phyloP scores from a whole-genome alignment of 2,329 filamentous ascomycete species.

The Dryadomyces sulphureus region DNA sequence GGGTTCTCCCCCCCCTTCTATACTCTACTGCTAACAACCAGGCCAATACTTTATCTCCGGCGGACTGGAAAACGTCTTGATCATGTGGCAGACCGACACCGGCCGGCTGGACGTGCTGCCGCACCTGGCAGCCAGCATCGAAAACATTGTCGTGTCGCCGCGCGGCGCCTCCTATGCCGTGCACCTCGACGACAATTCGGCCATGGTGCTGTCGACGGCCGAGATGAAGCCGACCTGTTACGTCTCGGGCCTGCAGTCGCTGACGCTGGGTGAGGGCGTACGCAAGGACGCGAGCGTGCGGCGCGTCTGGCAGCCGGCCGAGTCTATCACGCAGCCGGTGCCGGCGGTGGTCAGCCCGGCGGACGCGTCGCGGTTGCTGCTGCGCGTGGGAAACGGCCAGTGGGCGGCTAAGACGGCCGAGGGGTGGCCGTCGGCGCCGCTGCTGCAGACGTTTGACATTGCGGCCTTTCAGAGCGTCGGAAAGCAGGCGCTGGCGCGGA shows the following conservation, averaged over 20 bases:
- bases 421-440: slow-evolving; percentile 32
- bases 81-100: slow-evolving; percentile 88
- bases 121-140: slow-evolving; percentile 75
- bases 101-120: slow-evolving; percentile 70
- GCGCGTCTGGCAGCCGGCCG: slow-evolving; percentile 31
- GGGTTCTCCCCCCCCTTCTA: slow-evolving; percentile 15
- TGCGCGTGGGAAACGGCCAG: slow-evolving; percentile 51
- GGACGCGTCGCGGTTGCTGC: slow-evolving; percentile 46
- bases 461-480: slow-evolving; percentile 60
- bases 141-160: slow-evolving; percentile 70
- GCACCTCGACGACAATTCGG: slow-evolving; percentile 80
- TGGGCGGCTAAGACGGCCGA: slow-evolving; percentile 37
- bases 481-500: slow-evolving; percentile 80
- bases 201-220: slow-evolving; percentile 78
- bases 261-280: slow-evolving; percentile 32
- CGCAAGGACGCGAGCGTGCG: slow-evolving; percentile 38
- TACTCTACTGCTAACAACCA: slow-evolving; percentile 19
- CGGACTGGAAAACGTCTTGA: slow-evolving; percentile 75
- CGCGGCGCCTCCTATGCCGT: slow-evolving; percentile 69
- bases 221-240: slow-evolving; percentile 77
- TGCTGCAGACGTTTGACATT: slow-evolving; percentile 78
- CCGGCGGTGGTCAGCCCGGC: slow-evolving; percentile 49
- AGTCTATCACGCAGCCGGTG: slow-evolving; percentile 32
- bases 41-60: slow-evolving; percentile 91
- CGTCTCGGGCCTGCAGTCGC: slow-evolving; percentile 66